These are phyloP conservation scores for Acanthamoeba triangularis DNA, from an alignment of 208 protist species.

Conservation along the genomic window DNA sequence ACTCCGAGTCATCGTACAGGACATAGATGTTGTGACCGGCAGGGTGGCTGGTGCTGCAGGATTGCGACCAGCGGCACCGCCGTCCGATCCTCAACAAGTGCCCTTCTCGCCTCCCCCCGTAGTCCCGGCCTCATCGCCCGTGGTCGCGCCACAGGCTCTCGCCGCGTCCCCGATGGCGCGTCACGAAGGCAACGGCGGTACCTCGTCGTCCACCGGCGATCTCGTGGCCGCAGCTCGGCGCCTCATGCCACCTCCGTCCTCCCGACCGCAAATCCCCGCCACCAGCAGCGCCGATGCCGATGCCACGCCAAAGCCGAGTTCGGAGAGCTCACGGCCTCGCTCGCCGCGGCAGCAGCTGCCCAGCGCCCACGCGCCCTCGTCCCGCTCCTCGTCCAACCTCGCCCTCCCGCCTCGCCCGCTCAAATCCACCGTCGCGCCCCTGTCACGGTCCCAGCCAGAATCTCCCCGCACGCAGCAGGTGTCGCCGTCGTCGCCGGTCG, in stretches of 20 bases:
- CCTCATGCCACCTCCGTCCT: not conserved
- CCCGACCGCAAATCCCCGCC: not conserved
- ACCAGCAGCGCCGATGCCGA: not conserved
- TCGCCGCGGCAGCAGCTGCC: not conserved
- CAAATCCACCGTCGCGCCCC: not conserved
- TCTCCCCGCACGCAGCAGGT: not conserved
- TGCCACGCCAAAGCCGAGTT: not conserved
- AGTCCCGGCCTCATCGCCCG: not conserved
- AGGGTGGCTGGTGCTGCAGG: not conserved
- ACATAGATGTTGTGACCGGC: not conserved
- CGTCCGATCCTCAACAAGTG: not conserved
- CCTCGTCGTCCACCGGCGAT: not conserved
- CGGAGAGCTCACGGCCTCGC: not conserved
- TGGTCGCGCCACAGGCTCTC: not conserved
- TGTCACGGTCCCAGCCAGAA: not conserved
- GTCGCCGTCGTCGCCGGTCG: not conserved
- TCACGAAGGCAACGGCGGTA: not conserved
- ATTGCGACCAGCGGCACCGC: not conserved
- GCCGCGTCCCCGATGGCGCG: not conserved
- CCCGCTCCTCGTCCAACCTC: slow-evolving; percentile 13
- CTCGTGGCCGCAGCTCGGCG: not conserved
- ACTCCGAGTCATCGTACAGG: not conserved
- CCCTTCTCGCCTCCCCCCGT: not conserved
- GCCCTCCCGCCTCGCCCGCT: not conserved
- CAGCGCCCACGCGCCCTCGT: not conserved